These are phyloP conservation scores for Lasiosphaeria ovina DNA, from an alignment of 495 filamentous ascomycete genomes.

Conservation along the genomic window DNA sequence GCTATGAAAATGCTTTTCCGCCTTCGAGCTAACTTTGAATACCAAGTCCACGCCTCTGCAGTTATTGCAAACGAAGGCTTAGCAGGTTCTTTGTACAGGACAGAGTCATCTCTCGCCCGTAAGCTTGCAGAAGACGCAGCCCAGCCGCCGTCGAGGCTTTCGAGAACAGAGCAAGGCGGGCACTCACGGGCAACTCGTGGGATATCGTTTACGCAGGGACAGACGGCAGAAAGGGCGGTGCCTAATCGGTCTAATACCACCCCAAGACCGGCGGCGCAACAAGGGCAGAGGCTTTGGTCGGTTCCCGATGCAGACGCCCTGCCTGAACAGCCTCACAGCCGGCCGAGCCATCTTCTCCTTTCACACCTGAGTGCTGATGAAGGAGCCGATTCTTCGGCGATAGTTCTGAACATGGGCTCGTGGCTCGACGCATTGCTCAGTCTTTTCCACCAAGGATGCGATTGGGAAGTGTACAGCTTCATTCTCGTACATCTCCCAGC, in stretches of 20 bases:
- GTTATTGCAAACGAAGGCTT: slow-evolving; percentile 67
- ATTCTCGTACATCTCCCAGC: slow-evolving; percentile 81
- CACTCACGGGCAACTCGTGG: slow-evolving; percentile 43
- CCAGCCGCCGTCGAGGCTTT: slow-evolving; percentile 36
- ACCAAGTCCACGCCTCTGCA: slow-evolving; percentile 65
- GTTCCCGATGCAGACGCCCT: slow-evolving; percentile 51
- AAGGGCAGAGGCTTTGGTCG: slow-evolving; percentile 50
- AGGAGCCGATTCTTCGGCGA: slow-evolving; percentile 19
- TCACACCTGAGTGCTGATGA: slow-evolving; percentile 19
- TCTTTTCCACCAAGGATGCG: slow-evolving; percentile 70
- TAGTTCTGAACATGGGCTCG: slow-evolving; percentile 60
- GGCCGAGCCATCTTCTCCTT: slow-evolving; percentile 45
- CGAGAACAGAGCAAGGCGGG: slow-evolving; percentile 34
- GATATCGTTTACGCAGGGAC: slow-evolving; percentile 46
- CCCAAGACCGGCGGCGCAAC: slow-evolving; percentile 30
- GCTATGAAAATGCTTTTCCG: slow-evolving; percentile 84
- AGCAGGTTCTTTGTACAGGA: slow-evolving; percentile 69
- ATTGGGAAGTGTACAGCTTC: slow-evolving; percentile 96
- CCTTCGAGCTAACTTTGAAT: slow-evolving; percentile 73
- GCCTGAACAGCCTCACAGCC: slow-evolving; percentile 41
- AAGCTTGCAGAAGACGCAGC: slow-evolving; percentile 51
- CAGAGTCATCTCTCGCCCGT: slow-evolving; percentile 49
- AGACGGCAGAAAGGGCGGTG: slow-evolving; percentile 34
- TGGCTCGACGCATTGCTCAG: slow-evolving; percentile 77
- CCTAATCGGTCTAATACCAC: slow-evolving; percentile 37